Conservation (phyloP, 352 stramenopile species). For the Phytophthora pistaciae region DNA sequence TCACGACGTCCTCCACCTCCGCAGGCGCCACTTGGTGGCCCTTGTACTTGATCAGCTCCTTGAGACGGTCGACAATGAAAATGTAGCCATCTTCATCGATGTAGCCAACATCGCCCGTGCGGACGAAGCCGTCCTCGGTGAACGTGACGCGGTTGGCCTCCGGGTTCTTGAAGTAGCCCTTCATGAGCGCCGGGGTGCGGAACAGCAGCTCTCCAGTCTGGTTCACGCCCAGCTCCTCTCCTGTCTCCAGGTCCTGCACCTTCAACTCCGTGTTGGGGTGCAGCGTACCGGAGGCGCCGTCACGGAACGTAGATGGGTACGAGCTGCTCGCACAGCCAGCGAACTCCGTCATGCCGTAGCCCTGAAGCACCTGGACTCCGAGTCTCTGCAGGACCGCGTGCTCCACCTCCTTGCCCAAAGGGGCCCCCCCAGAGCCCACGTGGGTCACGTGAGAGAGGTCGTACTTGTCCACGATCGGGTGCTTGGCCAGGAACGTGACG, state of each 20-base stretch:
- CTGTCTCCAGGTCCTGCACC: conserved; percentile 56
- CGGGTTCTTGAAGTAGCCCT: conserved; percentile 91
- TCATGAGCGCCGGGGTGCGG: conserved; percentile 93
- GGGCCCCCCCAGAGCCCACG: conserved; percentile 84
- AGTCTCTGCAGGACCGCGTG: conserved; percentile 69
- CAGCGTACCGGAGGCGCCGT: conserved; percentile 54
- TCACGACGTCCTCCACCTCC: conserved; percentile 93
- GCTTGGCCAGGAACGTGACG: conserved; percentile 80
- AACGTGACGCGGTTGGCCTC: conserved; percentile 87
- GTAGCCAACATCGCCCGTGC: conserved; percentile 91
- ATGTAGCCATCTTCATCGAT: conserved; percentile 95
- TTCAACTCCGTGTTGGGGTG: conserved; percentile 62
- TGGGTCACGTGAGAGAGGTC: conserved; percentile 81
- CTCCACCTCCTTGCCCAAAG: conserved; percentile 85
- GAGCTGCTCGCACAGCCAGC: conserved; percentile 60
- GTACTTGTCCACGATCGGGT: conserved; percentile 90
- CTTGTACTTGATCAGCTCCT: conserved; percentile 97
- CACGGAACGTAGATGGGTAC: conserved; percentile 27
- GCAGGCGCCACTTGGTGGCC: conserved; percentile 93
- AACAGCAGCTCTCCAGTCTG: conserved; percentile 84
- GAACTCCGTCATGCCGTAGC: conserved; percentile 75
- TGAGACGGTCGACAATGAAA: conserved; percentile 93
- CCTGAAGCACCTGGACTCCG: conserved; percentile 49
- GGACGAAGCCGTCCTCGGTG: conserved; percentile 82
- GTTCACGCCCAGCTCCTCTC: conserved; percentile 45